Percentiles rank a stretch among this genome's conserved stretches.
phyloP scores from a whole-genome alignment of 2,329 filamentous ascomycete species.

The Botryotinia convoluta region DNA sequence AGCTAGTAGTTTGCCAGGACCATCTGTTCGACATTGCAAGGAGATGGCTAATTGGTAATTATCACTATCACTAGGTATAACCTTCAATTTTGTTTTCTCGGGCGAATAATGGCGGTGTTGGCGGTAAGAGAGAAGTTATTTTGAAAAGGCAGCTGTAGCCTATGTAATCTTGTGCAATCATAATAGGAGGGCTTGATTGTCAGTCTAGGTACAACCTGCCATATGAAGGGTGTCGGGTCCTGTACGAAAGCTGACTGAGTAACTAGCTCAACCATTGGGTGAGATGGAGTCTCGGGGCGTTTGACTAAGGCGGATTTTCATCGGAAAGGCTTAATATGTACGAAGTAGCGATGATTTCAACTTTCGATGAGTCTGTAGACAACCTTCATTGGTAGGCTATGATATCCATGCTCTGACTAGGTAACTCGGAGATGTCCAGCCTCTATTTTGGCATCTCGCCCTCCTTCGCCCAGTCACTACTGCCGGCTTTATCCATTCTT shows the following conservation, averaged over 20 bases:
- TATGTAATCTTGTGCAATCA: neutral
- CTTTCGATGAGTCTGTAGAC: neutral
- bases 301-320: constrained; percentile 14
- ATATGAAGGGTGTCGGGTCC: constrained; percentile 1
- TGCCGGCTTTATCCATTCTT: constrained; percentile 9
- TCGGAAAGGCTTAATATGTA: constrained; percentile 1
- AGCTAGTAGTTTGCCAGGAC: constrained; percentile 11
- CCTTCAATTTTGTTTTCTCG: constrained; percentile 9
- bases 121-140: constrained; percentile 5
- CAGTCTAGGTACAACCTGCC: neutral
- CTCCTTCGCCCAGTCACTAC: constrained; percentile 6
- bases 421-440: neutral
- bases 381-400: constrained; percentile 5
- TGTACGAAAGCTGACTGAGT: neutral
- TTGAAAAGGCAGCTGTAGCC: neutral
- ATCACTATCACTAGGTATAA: neutral
- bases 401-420: neutral
- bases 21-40: constrained; percentile 15
- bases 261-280: constrained; percentile 1
- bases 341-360: neutral
- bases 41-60: constrained; percentile 5
- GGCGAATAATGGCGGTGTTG: constrained; percentile 6
- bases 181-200: neutral
- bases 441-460: constrained; percentile 14
- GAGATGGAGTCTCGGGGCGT: constrained; percentile 7